Evolutionary conservation across 2,329 filamentous ascomycete species (phyloP).

Genomic region (Bretziella fagacearum): DNA sequence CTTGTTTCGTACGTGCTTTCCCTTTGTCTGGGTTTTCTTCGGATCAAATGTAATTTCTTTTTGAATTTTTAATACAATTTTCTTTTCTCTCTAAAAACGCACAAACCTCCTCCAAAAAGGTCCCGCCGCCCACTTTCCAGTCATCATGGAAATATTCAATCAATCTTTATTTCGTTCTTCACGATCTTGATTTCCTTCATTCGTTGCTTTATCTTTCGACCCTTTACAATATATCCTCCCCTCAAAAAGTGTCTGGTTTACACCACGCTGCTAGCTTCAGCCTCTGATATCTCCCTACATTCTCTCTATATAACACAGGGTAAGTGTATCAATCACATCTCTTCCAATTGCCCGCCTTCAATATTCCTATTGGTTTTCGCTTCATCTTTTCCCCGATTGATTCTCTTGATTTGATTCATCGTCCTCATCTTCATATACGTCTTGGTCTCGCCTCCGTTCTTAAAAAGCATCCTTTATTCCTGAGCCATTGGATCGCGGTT

Average conservation of each 20-base stretch:
- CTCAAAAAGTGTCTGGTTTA: constrained; percentile 2
- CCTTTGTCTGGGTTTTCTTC: constrained; percentile 1
- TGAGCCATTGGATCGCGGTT: no score
- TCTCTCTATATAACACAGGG: neutral
- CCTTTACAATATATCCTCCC: no score
- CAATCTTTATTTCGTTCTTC: neutral
- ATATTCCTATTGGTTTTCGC: no score
- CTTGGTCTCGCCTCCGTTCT: no score
- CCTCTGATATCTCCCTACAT: neutral
- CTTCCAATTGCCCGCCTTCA: neutral
- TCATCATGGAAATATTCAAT: neutral
- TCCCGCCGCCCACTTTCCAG: neutral
- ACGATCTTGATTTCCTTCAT: neutral
- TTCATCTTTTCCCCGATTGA: no score
- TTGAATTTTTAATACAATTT: neutral
- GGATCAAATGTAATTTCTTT: neutral
- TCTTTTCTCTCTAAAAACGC: neutral
- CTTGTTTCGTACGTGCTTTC: neutral
- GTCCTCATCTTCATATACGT: no score
- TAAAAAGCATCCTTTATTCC: no score
- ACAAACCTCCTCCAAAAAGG: constrained; percentile 1
- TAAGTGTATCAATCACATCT: no score
- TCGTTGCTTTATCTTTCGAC: neutral
- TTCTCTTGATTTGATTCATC: no score
- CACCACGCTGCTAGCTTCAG: neutral